Conservation (phyloP, 768 basidiomycete species). For the Pleurotus pulmonarius region DNA sequence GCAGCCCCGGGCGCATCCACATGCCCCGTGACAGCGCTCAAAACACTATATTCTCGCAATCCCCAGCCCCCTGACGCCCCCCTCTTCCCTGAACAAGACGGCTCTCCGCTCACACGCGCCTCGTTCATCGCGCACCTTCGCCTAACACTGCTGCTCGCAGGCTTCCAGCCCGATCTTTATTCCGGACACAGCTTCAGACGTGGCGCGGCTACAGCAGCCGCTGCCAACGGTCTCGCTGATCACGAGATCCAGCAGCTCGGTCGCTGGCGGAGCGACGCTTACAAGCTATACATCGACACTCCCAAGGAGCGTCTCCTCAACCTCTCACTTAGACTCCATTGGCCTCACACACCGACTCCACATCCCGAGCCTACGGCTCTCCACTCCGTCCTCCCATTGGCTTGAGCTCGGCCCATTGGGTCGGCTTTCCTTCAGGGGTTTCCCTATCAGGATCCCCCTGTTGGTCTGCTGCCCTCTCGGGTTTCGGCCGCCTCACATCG, state of each 20-base stretch:
- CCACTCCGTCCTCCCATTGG: not conserved
- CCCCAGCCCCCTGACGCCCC: not conserved
- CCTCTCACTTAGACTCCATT: not conserved
- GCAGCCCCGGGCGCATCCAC: no score
- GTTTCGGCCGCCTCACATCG: no score
- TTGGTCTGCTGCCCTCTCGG: not conserved
- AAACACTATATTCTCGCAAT: no score
- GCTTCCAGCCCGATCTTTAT: not conserved
- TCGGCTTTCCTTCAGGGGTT: not conserved
- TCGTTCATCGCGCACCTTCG: not conserved
- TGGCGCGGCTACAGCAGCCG: not conserved
- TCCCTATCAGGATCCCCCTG: not conserved
- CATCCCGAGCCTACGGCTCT: not conserved
- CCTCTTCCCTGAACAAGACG: not conserved
- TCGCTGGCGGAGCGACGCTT: conserved; percentile 5
- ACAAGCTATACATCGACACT: conserved; percentile 9
- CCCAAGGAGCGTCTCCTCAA: not conserved
- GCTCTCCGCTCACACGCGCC: not conserved
- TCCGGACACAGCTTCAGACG: not conserved
- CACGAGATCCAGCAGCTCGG: conserved; percentile 8
- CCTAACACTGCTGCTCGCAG: not conserved
- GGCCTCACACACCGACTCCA: not conserved
- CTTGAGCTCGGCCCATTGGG: not conserved
- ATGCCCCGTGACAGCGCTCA: no score
- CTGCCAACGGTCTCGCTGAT: not conserved